phyloP scores from a whole-genome alignment of 805 yeast genomes.

The Pichia paraexigua region DNA sequence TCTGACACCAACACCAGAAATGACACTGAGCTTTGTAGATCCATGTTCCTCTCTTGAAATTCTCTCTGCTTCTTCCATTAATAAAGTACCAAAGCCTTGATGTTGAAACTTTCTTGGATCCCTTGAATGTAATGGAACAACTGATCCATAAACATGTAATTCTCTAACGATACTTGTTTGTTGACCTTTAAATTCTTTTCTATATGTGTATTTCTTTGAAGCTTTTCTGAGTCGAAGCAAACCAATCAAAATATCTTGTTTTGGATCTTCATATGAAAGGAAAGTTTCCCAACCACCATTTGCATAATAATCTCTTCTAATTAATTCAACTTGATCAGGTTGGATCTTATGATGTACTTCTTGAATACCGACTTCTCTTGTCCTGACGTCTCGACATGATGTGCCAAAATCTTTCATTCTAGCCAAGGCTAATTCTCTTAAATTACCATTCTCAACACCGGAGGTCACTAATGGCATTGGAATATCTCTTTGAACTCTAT shows the following conservation, averaged over 20 bases:
- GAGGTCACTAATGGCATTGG: slow-evolving; percentile 98
- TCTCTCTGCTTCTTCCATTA: slow-evolving; percentile 98
- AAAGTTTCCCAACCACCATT: slow-evolving; percentile 99
- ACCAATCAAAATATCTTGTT: slow-evolving; percentile 91
- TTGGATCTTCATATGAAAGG: slow-evolving; percentile 92
- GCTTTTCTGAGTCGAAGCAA: slow-evolving; percentile 82
- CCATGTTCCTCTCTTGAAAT: slow-evolving; percentile 95
- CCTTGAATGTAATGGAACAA: slow-evolving; percentile 90
- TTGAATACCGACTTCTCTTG: slow-evolving; percentile 97
- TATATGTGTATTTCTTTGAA: slow-evolving; percentile 77
- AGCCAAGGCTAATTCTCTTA: slow-evolving; percentile 90
- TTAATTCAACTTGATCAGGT: slow-evolving; percentile 94
- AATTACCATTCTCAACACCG: slow-evolving; percentile 96
- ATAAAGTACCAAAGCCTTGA: slow-evolving; percentile 94
- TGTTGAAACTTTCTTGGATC: slow-evolving; percentile 98
- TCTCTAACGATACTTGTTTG: slow-evolving; percentile 95
- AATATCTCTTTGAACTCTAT: slow-evolving; percentile 96
- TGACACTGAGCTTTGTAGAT: slow-evolving; percentile 82
- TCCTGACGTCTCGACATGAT: slow-evolving; percentile 89
- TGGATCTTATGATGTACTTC: slow-evolving; percentile 95
- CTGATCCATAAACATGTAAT: slow-evolving; percentile 94
- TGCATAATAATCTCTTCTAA: slow-evolving; percentile 92
- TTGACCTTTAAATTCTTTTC: slow-evolving; percentile 79
- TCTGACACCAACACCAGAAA: slow-evolving; percentile 96
- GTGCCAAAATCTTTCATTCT: slow-evolving; percentile 98